Base-by-base conservation (phyloP, 495 filamentous ascomycete species). In the Lichina pygmaea region DNA sequence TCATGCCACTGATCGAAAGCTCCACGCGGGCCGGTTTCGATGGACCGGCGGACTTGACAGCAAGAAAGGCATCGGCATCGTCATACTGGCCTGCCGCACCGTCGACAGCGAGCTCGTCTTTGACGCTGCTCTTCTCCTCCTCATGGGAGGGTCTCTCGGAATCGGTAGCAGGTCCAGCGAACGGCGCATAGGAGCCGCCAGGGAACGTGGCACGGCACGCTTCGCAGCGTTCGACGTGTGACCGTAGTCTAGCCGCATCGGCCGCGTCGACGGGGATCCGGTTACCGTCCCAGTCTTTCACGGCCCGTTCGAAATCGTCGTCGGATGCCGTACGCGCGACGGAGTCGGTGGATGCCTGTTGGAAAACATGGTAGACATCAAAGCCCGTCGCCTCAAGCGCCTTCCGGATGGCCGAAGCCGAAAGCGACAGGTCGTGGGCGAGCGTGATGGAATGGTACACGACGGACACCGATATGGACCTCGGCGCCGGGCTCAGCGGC, bases 1-100 rank as follows among this genome's bases (percentile, higher is more conserved):
- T 77, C 74, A 78, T 78, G 6, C 74, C 74, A 7, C 58, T 61
- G 48, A 78, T 67, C 43, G 61, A 63, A 5, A 78, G 24, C 4
- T 16, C 44, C 7, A 41, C 40, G 9, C 31, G 40, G 8, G 11
- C 36, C 12, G 38, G 38, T 33, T 33, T 12, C n/a, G 12, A 12
- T 10, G 15, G 37, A 40, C 12, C 16, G 13, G 34, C 8, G 32
- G 34, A 6, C 33, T 43, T 33, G 16, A 43, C 12, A 10, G 42
- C 16, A 10, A 16, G 11, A 16, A 43, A 32, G 6, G 42, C 42
- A 10, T 43, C 6, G 11, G 2, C 12, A 5, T 43, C 42, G 12
- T 43, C 31, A 17, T 43, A 6, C 42, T 43, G 42, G 12, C 38
- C 2, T 16, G 4, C 38, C n/a, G 2, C 15, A n/a, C 38, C n/a